Base-by-base conservation (phyloP, 192 early-diverging fungal species). In the Coemansia sp. region DNA sequence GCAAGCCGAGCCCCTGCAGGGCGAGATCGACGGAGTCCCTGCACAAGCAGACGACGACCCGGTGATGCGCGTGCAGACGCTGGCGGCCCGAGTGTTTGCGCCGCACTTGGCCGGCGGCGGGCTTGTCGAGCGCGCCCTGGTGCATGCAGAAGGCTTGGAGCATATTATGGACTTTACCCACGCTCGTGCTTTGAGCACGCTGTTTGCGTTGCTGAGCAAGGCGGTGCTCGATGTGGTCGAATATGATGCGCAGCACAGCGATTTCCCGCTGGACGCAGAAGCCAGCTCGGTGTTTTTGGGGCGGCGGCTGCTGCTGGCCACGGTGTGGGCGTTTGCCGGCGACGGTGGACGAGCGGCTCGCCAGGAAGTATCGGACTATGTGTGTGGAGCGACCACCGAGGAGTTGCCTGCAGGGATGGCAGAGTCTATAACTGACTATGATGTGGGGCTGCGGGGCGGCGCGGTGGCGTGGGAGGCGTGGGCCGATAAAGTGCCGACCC, bases 151-250 rank as follows among this genome's bases (percentile, higher is more conserved):
- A 69, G 34, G 81, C 72, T 3, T 95, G 26, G 88, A 92, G n/a
- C 98, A 99, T 52, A 90, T 99, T 49, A 99, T 99, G 98, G 96
- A 98, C 71, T 98, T 97, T 59, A 97, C 97, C 20, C 69, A 74
- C 1, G 88, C 89, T 67, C 89, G 94, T 10, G 94, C 87, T 14
- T 69, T 98, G 34, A 81, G 68, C 37, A 94, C 96, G 4, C 82
- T 99, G 66, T 95, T 94, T 77, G 92, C 95, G 8, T 85, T 99
- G 28, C 66, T 98, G 19, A 94, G 94, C 82, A 93, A 91, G 77
- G 88, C 91, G 10, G 86, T 93, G 11, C 85, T 89, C 3, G 87
- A 86, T 47, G 85, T 97, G 5, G 72, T 96, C 22, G 93, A 93
- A 63, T 97, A 98, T 78, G 93, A 99, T 71, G 64, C 82, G 15